Percentiles rank a stretch among this genome's conserved stretches.
phyloP scores from a whole-genome alignment of 805 yeast genomes.

The Candida palmyrensis region DNA sequence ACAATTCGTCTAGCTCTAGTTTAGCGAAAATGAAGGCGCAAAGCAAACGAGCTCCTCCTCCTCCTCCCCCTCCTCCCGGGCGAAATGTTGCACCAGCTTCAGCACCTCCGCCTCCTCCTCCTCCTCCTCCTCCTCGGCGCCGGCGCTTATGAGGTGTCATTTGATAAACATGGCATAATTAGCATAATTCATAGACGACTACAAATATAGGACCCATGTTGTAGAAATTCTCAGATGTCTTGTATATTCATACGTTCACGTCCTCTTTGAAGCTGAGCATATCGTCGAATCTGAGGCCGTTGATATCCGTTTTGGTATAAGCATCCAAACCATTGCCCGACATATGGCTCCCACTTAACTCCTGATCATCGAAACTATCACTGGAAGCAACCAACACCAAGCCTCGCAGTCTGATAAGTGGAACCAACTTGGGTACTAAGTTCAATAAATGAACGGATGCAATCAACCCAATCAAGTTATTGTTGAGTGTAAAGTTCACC shows the following conservation, averaged over 20 bases:
- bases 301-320: conserved; percentile 44
- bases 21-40: too few relatives aligned
- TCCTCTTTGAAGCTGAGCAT: conserved; percentile 64
- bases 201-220: not conserved
- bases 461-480: conserved; percentile 81
- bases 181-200: not conserved
- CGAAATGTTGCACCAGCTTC: not conserved
- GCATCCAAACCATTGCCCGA: conserved; percentile 28
- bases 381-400: conserved; percentile 73
- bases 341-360: conserved; percentile 13
- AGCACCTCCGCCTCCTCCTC: conserved; percentile 16
- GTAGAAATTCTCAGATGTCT: too few relatives aligned
- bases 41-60: conserved; percentile 35
- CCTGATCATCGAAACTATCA: conserved; percentile 23
- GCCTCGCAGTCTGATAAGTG: conserved; percentile 74
- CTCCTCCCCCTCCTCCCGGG: conserved; percentile 22
- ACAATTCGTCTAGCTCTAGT: too few relatives aligned
- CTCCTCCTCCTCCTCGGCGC: conserved; percentile 34
- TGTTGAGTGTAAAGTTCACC: conserved; percentile 69
- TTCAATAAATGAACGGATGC: conserved; percentile 66
- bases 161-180: not conserved
- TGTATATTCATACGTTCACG: conserved; percentile 20
- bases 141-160: conserved; percentile 10
- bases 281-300: conserved; percentile 63
- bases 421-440: conserved; percentile 71